Evolutionary conservation across 164 flowering plant genomes (phyloP), one percentile per base, ranked within the genome.

Genomic region (Vitis cinerea): DNA sequence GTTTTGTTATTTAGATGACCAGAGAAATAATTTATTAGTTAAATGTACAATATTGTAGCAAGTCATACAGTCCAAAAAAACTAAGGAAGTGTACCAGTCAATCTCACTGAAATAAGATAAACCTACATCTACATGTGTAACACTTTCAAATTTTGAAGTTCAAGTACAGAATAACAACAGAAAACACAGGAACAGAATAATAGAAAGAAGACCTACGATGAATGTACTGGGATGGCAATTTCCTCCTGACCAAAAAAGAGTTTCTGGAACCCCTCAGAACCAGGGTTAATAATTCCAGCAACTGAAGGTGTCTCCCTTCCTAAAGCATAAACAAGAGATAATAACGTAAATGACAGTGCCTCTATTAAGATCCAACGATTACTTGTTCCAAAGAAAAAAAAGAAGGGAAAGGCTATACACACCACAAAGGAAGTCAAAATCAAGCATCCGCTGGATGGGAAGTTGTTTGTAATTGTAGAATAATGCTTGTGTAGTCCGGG

Each of bases 231-330:
- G 70, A 95, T 95, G 30, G 98, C 98, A 58, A 95, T 95, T 83
- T 95, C 99, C 87, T 93, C 99, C 64, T 93, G 99, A 49, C 99
- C 99, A 66, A 95, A 95, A 74, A 95, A 95, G 64, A 95, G 92
- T 73, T 95, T 95, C 82, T 95, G 98, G 80, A 95, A 95, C 62
- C 99, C 99, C 78, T 95, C 99, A 9, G 97, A 74, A 59, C 99
- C 97, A 48, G 99, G 98, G 74, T 87, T 93, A 52, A 95, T 87
- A 48, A 95, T 93, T 67, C 98, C 99, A 77, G 98, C 98, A 81
- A 95, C 93, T 17, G 99, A 95, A 62, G 99, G 99, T 66, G 95
- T 91, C 80, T 95, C 99, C 77, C 99, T 84, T 65, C 99, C 98
- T 93, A 67, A 69, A 12, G 54, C 30, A 61, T 48, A 75, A 74